Evolutionary conservation across 176 grass and related monocot genomes (phyloP), one percentile per base, ranked within the genome.

Genomic region (Lolium perenne): DNA sequence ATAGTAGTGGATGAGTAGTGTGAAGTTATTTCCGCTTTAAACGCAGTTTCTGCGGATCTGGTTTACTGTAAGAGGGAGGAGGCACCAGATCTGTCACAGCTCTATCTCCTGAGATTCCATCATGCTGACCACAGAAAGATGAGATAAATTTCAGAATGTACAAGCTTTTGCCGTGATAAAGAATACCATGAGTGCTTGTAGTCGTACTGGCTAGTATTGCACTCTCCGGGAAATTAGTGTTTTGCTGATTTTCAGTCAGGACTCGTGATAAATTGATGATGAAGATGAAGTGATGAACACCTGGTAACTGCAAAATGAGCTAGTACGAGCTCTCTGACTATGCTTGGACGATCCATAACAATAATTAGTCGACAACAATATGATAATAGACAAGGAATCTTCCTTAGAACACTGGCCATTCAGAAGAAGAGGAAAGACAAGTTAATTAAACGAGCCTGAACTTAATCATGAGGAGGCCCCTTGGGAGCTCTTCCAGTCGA

Each of bases 1-100:
- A 4, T n/a, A 64, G 29, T 64, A 5, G 4, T 35, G 8, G 8
- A 50, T 14, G 32, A 63, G 4, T 53, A 84, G 22, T 8, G 11
- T 0, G 68, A 56, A 8, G 79, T 54, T n/a, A n/a, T n/a, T 74
- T 57, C 0, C 21, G 8, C 21, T 66, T 73, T 48, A 43, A 66
- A 23, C 46, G 26, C 26, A 71, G 40, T 40, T 16, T 45, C 57
- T 79, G 53, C n/a, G 1, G 16, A 64, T 32, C 43, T 22, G 48
- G 14, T 65, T 84, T 79, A 84, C 55, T 46, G 56, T 23, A 84
- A 49, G 71, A 15, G 45, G 26, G n/a, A 23, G 0, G n/a, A 8
- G 58, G 16, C 3, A 11, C 61, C 38, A 41, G 54, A 62, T 8
- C 17, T 64, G 77, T 62, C 66, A 65, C 76, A 53, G 66, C 75